Base-by-base conservation (phyloP, 257 asterid genomes). In the Solanum phureja region DNA sequence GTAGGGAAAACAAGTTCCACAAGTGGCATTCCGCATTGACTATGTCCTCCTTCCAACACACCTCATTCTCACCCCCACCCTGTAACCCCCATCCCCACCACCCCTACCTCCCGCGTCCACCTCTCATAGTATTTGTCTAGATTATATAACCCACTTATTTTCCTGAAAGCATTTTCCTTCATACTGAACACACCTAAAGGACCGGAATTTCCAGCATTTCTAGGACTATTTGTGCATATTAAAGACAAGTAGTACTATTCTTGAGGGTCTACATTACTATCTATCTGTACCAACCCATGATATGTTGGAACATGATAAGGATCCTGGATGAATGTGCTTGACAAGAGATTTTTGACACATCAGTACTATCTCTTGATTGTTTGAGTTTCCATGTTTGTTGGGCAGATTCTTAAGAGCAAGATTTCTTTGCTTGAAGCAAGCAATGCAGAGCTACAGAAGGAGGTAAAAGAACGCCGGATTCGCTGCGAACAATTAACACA, bases 341-440 rank as follows among this genome's bases (percentile, higher is more conserved):
- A 3, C 62, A 77, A 77, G 84, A 42, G 14, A 42, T 24, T n/a
- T 77, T 79, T 79, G 85, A 79, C 66, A 49, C 14, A 29, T 44
- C 38, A 27, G 24, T 79, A 46, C 66, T 27, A 8, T 46, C 66
- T 40, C 21, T 44, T 79, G 66, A 82, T 19, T 29, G 38, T 11
- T 49, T 52, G 44, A 29, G 86, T 82, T 19, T 49, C 44, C 33
- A 31, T 81, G 69, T 82, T 49, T 82, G 71, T 46, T 10, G 86
- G 24, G 13, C 92, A 97, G 99, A 94, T 92, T 91, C 98, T 97
- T 56, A 94, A 95, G 93, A 98, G 94, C 91, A 97, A 96, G 91
- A 91, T 97, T 90, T 94, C 98, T 24, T 91, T 96, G 90, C 96
- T 96, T 64, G 99, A 97, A 91, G 94, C 95, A 90, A 97, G 98